Conservation (phyloP, 177 flowering plant genomes). For the Telopea speciosissima region DNA sequence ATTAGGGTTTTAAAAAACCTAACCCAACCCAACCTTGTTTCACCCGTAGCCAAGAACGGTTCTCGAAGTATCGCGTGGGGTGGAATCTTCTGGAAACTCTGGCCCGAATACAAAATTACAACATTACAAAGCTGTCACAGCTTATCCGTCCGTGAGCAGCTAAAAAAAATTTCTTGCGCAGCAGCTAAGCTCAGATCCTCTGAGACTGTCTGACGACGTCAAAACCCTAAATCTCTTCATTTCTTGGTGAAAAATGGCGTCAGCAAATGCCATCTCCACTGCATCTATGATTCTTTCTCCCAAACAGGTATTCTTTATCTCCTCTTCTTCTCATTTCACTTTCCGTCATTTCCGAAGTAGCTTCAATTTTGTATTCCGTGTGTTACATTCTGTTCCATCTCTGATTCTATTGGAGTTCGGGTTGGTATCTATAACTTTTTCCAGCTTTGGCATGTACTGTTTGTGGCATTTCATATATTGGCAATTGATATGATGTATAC, state of each 20-base stretch:
- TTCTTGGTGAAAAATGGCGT: constrained; percentile 37
- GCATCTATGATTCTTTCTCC: constrained; percentile 47
- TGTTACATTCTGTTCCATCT: neutral
- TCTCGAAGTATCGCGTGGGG: neutral
- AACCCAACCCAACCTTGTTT: too few species aligned
- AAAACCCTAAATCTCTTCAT: neutral
- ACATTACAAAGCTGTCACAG: neutral
- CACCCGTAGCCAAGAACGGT: neutral
- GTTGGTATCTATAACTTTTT: neutral
- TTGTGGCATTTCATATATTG: neutral
- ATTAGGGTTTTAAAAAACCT: too few species aligned
- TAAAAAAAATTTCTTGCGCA: neutral
- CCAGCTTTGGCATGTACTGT: neutral
- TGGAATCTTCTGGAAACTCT: neutral
- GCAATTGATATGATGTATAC: neutral
- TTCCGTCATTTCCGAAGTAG: too few species aligned
- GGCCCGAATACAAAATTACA: neutral
- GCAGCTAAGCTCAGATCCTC: neutral
- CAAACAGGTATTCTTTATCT: constrained; percentile 31
- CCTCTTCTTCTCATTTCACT: neutral
- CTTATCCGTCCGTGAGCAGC: neutral
- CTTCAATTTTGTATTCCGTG: neutral
- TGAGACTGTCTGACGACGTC: too few species aligned
- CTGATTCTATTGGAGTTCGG: too few species aligned
- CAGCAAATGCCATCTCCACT: constrained; percentile 49